Percentiles rank a stretch among this genome's conserved stretches.
These are phyloP conservation scores for Rhodamnia rubescens DNA, from an alignment of 345 rosid species.

Conservation along the genomic window DNA sequence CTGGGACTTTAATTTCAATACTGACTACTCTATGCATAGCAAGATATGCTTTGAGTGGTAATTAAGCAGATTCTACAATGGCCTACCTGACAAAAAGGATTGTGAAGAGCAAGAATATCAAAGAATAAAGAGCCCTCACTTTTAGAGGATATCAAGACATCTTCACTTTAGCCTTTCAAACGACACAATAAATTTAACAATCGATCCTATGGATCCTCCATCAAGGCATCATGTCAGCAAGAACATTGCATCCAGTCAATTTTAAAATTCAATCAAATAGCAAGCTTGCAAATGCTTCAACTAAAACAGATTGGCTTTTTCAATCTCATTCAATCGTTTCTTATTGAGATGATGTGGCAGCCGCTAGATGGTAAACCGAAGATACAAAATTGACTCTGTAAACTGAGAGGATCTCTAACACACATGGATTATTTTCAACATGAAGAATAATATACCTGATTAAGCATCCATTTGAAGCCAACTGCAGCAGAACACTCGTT, in stretches of 20 bases:
- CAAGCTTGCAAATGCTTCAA: not conserved
- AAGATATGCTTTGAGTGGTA: not conserved
- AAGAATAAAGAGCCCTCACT: not conserved
- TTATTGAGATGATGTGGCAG: not conserved
- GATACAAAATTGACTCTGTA: not conserved
- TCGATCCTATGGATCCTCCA: not conserved
- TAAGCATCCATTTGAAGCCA: slow-evolving; percentile 99
- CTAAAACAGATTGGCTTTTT: not conserved
- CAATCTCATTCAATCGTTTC: not conserved
- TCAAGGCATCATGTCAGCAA: not conserved
- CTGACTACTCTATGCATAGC: not conserved
- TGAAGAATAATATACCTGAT: slow-evolving; percentile 50
- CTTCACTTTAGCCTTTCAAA: not conserved
- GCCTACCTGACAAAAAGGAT: not conserved
- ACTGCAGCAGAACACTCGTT: slow-evolving; percentile 91
- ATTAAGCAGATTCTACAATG: not conserved
- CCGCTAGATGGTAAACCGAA: not conserved
- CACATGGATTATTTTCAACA: not conserved
- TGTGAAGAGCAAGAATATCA: not conserved
- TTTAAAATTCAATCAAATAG: not conserved
- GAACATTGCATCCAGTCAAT: not conserved
- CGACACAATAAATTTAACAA: not conserved
- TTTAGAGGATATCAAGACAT: not conserved
- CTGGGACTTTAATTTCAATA: not conserved
- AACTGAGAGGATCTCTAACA: not conserved